phyloP scores from a whole-genome alignment of 352 stramenopile species.

The Globisporangium barbulae region DNA sequence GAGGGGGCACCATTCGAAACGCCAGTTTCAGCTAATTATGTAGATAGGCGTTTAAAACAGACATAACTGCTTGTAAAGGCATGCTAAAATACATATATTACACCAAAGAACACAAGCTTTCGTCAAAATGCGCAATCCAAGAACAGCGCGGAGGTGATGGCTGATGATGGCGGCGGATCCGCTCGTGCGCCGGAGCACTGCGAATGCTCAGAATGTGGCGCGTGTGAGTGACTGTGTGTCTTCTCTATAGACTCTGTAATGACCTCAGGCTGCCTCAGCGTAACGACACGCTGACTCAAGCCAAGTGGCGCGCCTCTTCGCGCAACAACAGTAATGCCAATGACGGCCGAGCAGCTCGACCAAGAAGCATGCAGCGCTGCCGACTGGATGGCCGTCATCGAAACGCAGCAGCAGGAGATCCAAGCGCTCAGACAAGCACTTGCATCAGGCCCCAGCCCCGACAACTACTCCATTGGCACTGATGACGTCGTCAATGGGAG shows the following conservation, averaged over 20 bases:
- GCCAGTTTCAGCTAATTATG: background rate
- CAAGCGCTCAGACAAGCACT: conserved; percentile 29
- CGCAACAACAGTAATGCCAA: background rate
- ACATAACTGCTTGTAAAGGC: background rate
- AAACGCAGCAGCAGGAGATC: conserved; percentile 49
- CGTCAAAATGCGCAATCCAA: no score
- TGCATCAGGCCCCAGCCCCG: background rate
- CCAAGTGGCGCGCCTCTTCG: background rate
- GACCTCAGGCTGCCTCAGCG: no score
- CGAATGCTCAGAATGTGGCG: no score
- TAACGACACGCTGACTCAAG: background rate
- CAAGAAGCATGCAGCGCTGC: background rate
- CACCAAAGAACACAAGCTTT: no score
- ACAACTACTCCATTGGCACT: background rate
- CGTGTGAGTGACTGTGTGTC: no score
- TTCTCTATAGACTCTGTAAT: background rate
- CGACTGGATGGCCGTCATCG: conserved; percentile 41
- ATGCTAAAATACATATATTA: no score
- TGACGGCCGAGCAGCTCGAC: background rate
- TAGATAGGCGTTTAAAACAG: background rate
- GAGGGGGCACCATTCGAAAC: conserved; percentile 2
- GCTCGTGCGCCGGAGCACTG: no score
- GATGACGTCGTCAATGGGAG: conserved; percentile 3
- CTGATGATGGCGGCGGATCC: no score
- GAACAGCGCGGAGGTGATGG: no score